Evolutionary conservation across 2,329 filamentous ascomycete species (phyloP), one percentile per base, ranked within the genome.

Genomic region (Anisogramma anomala): DNA sequence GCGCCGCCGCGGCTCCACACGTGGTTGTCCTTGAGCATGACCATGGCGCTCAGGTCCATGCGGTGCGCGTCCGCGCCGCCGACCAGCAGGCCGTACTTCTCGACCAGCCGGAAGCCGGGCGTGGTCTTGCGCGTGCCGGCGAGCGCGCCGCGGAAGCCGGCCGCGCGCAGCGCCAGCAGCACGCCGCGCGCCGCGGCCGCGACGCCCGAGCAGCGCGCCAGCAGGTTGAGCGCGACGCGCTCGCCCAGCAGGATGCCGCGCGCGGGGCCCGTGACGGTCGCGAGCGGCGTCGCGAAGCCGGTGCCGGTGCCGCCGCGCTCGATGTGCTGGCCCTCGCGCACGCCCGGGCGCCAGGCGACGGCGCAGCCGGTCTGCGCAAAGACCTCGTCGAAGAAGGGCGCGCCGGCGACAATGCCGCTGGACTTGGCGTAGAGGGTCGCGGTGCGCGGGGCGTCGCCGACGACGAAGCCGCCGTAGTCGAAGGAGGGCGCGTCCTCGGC

Each of bases 1-100:
- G 98, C 96, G 57, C 82, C 84, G 19, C 82, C 82, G 40, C 83
- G 81, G 48, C 85, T 86, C 82, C 89, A 95, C 43, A 98, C 82
- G 63, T 98, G 91, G 63, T 98, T 98, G 64, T 98, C 91, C 68
- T 98, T 98, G 50, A 98, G 72, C 91, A 98, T 98, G 42, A 88
- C 88, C 91, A 98, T 96, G 49, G 81, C 76, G 59, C 79, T 84
- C 42, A 98, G 69, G 59, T 98, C 91, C 64, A 94, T 85, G 23
- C 91, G 72, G 61, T 98, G 91, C 3, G 81, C 77, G 63, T 98
- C 91, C 13, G 86, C 88, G 9, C 91, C 91, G 42, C 89, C 91
- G 13, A 94, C 82, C 17, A 95, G 68, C 82, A 98, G 95, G 52
- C 87, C 91, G 62, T 98, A 98, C 66, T 98, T 98, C 64, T 98